These are phyloP conservation scores for Pezicula radicicola DNA, from an alignment of 2,329 filamentous ascomycete genomes.

Conservation along the genomic window DNA sequence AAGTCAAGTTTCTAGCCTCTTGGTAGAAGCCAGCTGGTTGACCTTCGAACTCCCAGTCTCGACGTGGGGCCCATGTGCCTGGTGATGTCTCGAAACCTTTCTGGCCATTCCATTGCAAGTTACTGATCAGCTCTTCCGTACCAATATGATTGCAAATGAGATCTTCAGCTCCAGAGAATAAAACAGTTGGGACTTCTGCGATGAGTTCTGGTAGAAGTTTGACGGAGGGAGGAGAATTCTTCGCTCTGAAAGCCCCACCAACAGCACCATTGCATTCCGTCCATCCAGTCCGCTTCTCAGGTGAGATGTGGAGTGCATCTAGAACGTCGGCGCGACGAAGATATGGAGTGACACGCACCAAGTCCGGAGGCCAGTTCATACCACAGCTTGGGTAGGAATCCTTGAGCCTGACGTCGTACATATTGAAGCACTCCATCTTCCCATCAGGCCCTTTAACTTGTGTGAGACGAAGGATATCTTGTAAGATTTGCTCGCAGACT, in stretches of 20 bases:
- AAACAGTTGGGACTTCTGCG: conserved; percentile 70
- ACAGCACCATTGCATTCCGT: conserved; percentile 84
- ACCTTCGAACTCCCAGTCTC: conserved; percentile 91
- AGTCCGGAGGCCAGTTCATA: conserved; percentile 96
- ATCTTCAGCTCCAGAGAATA: conserved; percentile 93
- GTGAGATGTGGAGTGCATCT: conserved; percentile 76
- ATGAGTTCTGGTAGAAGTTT: conserved; percentile 76
- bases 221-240: conserved; percentile 70
- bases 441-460: conserved; percentile 49
- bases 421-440: conserved; percentile 72
- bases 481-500: conserved; percentile 75
- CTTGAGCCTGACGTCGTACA: conserved; percentile 90
- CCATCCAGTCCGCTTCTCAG: conserved; percentile 84
- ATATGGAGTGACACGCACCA: conserved; percentile 75
- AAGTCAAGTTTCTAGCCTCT: conserved; percentile 90
- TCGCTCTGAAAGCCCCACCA: conserved; percentile 64
- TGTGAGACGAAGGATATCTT: conserved; percentile 67
- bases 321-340: conserved; percentile 78
- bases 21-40: conserved; percentile 90
- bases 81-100: conserved; percentile 87
- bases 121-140: conserved; percentile 86
- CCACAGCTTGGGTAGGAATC: conserved; percentile 83
- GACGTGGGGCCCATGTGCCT: conserved; percentile 86
- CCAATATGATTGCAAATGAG: conserved; percentile 97
- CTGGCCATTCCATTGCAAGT: conserved; percentile 87